Evolutionary conservation across 192 early-diverging fungal species (phyloP).

Genomic region (Backusella luteola): DNA sequence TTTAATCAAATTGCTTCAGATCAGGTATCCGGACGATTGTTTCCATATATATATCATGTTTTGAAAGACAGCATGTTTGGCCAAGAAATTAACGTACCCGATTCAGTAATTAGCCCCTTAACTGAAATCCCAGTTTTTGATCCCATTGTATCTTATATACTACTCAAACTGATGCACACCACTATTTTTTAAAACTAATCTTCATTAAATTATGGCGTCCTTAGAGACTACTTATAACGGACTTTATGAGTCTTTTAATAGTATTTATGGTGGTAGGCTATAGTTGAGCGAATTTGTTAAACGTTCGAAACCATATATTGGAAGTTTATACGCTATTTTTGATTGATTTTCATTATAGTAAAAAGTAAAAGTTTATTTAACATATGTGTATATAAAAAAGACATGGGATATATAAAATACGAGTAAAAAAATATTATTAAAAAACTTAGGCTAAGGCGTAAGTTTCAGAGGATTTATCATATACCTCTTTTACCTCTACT

Average conservation of each 20-base stretch:
- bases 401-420: background rate
- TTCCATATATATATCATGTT: background rate
- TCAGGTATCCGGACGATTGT: background rate
- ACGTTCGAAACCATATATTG: too few species aligned
- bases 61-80: background rate
- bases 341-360: too few species aligned
- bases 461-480: background rate
- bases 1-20: background rate
- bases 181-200: too few species aligned
- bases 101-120: background rate
- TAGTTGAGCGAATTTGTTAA: too few species aligned
- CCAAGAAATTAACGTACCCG: background rate
- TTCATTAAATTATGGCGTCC: too few species aligned
- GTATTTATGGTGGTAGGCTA: too few species aligned
- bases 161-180: too few species aligned
- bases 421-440: background rate
- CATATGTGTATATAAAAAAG: background rate
- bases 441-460: background rate
- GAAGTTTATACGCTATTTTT: too few species aligned
- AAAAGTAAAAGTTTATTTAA: too few species aligned
- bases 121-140: background rate
- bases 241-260: too few species aligned
- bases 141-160: too few species aligned
- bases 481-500: background rate
- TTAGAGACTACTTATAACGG: too few species aligned